Base-by-base conservation (phyloP, 768 basidiomycete genomes). In the Trametes coccinea region DNA sequence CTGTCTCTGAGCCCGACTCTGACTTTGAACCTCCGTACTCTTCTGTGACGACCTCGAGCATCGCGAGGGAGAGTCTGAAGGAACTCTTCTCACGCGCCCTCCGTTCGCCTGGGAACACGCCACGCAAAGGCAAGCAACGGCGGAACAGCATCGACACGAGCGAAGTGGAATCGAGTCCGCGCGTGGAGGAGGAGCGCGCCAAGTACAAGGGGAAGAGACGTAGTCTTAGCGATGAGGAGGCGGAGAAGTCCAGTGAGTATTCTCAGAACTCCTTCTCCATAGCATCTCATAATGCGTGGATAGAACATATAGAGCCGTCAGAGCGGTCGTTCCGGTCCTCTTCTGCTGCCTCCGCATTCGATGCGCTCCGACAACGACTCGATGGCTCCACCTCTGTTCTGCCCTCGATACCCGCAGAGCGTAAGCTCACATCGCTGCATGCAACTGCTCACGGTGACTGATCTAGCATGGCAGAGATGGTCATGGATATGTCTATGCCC, bases 171-270 rank as follows among this genome's bases (percentile, higher is more conserved):
- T 76, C 77, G 13, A 84, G 77, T 49, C 84, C 86, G 1, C 69
- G 77, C 2, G 71, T 79, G 43, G 68, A 74, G 44, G 74, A 77
- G 67, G 78, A 80, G 58, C 73, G 77, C 60, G 71, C 73, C 27
- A 76, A 72, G 57, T 76, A 73, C 61, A 85, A 80, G 71, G 79
- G 77, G 9, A 83, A 85, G 61, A 78, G 83, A 40, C 79, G 76
- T 65, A 89, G 85, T 68, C 61, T 85, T 65, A 89, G 87, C 67
- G 89, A 90, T 65, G 88, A 90, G 67, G 89, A 89, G 67, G 71
- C 75, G 2, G 87, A 87, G 39, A 79, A 79, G 37, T 72, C 78
- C 56, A 78, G 88, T 89, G 72, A 68, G 86, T 56, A 59, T 39
- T 52, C 46, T 7, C 3, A 16, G 13, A 3, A n/a, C 44, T 16